Evolutionary conservation across 257 asterid genomes (phyloP).

Genomic region (Plectranthus barbatus): DNA sequence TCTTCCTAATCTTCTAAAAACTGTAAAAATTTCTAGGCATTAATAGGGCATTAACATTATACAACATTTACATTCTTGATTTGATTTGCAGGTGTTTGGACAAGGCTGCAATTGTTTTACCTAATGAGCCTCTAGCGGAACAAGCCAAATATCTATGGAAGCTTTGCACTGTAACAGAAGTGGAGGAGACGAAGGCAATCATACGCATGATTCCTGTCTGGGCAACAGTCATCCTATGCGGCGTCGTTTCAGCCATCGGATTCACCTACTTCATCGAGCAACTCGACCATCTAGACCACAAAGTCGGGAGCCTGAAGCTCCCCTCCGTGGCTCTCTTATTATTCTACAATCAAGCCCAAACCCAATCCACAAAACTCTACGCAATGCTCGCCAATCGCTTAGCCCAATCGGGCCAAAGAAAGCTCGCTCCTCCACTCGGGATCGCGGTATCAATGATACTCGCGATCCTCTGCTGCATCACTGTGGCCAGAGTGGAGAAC

Average conservation of each 20-base stretch:
- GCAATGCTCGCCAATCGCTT: neutral
- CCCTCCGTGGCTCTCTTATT: conserved; percentile 14
- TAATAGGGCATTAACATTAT: too few species aligned
- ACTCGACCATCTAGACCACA: conserved; percentile 15
- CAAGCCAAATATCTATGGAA: conserved; percentile 22
- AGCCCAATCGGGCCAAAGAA: neutral
- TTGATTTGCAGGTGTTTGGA: too few species aligned
- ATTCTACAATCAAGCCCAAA: conserved; percentile 24
- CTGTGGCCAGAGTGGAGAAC: conserved; percentile 40
- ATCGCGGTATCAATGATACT: conserved; percentile 26
- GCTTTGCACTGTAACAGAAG: conserved; percentile 36
- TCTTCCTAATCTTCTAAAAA: too few species aligned
- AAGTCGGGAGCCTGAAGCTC: conserved; percentile 18
- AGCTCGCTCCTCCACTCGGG: conserved; percentile 24
- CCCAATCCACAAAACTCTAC: neutral
- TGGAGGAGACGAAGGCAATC: conserved; percentile 35
- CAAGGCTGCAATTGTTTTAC: too few species aligned
- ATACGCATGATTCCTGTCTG: conserved; percentile 34
- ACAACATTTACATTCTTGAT: too few species aligned
- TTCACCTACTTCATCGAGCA: too few species aligned
- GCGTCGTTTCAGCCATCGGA: conserved; percentile 33
- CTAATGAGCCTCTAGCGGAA: conserved; percentile 13
- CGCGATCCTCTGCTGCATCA: conserved; percentile 33
- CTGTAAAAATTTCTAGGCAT: too few species aligned
- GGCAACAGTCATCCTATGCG: conserved; percentile 31